phyloP scores from a whole-genome alignment of 1,284 basidiomycete species.

The Fistulinella cinereoalba region DNA sequence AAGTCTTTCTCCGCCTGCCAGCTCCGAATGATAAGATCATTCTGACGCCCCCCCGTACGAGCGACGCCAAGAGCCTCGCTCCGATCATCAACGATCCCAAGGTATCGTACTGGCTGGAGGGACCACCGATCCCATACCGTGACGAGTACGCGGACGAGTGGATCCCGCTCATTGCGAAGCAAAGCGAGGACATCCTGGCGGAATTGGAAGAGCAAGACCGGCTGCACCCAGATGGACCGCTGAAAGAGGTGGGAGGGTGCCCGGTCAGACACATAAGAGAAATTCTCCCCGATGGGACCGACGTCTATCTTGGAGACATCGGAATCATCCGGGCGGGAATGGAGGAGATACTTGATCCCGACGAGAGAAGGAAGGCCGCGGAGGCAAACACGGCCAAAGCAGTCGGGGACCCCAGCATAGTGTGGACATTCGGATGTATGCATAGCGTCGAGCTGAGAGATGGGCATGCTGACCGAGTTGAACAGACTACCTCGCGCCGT shows the following conservation, averaged over 20 bases:
- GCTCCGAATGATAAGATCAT: slow-evolving; percentile 52
- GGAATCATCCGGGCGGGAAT: slow-evolving; percentile 32
- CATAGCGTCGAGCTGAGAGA: slow-evolving; percentile 5
- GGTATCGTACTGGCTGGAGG: slow-evolving; percentile 44
- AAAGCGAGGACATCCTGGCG: slow-evolving; percentile 35
- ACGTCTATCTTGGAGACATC: slow-evolving; percentile 42
- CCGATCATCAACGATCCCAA: slow-evolving; percentile 49
- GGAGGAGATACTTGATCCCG: slow-evolving; percentile 34
- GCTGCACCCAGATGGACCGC: slow-evolving; percentile 24
- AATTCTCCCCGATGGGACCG: slow-evolving; percentile 39
- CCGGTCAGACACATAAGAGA: slow-evolving; percentile 44
- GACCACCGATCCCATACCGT: slow-evolving; percentile 53
- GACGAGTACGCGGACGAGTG: slow-evolving; percentile 40
- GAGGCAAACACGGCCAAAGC: slow-evolving; percentile 20
- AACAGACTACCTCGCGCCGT: slow-evolving; percentile 39
- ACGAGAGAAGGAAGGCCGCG: slow-evolving; percentile 24
- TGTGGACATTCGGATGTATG: slow-evolving; percentile 46
- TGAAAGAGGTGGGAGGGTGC: slow-evolving; percentile 35
- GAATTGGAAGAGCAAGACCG: slow-evolving; percentile 34
- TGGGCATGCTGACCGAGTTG: slow-evolving; percentile 1
- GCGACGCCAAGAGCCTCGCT: slow-evolving; percentile 40
- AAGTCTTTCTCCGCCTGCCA: slow-evolving; percentile 51
- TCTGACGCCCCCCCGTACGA: slow-evolving; percentile 52
- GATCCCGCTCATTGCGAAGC: slow-evolving; percentile 23
- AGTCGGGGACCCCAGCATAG: slow-evolving; percentile 40